Evolutionary conservation across 495 filamentous ascomycete genomes (phyloP).

Genomic region (Filosporella fistucella): DNA sequence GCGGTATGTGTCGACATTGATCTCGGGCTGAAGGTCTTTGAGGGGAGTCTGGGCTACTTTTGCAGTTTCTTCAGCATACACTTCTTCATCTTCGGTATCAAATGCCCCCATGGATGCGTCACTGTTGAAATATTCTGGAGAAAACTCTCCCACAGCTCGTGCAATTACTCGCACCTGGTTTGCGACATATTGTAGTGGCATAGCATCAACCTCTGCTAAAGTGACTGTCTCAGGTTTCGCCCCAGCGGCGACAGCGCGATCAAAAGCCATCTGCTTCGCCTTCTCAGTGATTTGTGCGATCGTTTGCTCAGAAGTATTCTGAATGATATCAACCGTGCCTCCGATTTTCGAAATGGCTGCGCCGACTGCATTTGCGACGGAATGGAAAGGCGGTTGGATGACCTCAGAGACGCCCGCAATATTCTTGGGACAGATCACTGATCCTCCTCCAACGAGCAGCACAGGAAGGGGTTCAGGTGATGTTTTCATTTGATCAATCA

Average conservation of each 20-base stretch:
- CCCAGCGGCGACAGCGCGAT: conserved; percentile 38
- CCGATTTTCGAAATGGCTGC: conserved; percentile 50
- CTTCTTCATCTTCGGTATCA: conserved; percentile 20
- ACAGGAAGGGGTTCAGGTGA: conserved; percentile 39
- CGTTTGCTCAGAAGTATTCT: conserved; percentile 31
- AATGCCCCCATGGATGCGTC: not conserved
- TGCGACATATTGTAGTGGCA: conserved; percentile 34
- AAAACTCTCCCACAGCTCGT: conserved; percentile 22
- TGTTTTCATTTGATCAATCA: conserved; percentile 46
- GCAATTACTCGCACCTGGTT: conserved; percentile 21
- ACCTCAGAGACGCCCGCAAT: conserved; percentile 31
- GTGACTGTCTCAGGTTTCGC: conserved; percentile 32
- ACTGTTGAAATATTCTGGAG: not conserved
- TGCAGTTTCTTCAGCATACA: conserved; percentile 3
- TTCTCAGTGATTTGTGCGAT: conserved; percentile 30
- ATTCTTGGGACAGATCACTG: conserved; percentile 29
- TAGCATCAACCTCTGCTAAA: conserved; percentile 39
- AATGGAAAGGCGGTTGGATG: conserved; percentile 29
- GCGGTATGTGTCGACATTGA: conserved; percentile 17
- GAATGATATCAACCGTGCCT: conserved; percentile 41
- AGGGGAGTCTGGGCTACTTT: not conserved
- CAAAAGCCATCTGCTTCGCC: conserved; percentile 33
- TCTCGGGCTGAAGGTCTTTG: not conserved
- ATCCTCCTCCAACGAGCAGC: conserved; percentile 39
- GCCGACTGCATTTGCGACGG: conserved; percentile 54